Evolutionary conservation across 148 eudicot species (phyloP).

Genomic region (Cornus florida): DNA sequence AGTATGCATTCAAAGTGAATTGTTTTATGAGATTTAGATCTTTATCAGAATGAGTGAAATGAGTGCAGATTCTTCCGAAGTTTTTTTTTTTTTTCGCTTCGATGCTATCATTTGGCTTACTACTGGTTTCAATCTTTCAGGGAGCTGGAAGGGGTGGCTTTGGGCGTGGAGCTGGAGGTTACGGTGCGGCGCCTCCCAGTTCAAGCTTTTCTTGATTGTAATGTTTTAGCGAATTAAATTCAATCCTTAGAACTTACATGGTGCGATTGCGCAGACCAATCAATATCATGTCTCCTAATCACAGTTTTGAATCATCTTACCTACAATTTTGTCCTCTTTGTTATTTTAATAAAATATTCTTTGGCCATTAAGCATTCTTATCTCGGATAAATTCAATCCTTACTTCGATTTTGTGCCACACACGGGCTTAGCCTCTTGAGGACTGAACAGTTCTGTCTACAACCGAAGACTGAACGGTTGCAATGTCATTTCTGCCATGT

Average conservation of each 20-base stretch:
- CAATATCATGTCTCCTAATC: background rate
- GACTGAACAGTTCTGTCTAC: too few species aligned
- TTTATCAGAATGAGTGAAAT: background rate
- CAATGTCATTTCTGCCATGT: too few species aligned
- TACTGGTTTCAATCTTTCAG: constrained; percentile 35
- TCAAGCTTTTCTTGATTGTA: constrained; percentile 27
- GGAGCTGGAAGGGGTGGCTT: constrained; percentile 58
- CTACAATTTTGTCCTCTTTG: background rate
- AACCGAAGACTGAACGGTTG: too few species aligned
- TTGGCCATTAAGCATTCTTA: too few species aligned
- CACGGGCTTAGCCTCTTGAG: too few species aligned
- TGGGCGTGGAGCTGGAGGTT: constrained; percentile 75
- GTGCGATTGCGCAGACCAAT: too few species aligned
- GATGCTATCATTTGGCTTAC: background rate
- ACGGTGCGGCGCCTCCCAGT: constrained; percentile 54
- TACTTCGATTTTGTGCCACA: too few species aligned
- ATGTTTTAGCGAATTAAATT: background rate
- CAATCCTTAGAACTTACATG: background rate
- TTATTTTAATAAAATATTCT: too few species aligned
- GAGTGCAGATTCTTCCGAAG: background rate
- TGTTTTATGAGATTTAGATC: too few species aligned
- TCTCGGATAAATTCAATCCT: too few species aligned
- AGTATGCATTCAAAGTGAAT: background rate
- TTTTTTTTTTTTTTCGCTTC: background rate
- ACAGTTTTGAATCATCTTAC: background rate